These are phyloP conservation scores for Lindgomyces ingoldianus DNA, from an alignment of 495 filamentous ascomycete genomes.

Conservation along the genomic window DNA sequence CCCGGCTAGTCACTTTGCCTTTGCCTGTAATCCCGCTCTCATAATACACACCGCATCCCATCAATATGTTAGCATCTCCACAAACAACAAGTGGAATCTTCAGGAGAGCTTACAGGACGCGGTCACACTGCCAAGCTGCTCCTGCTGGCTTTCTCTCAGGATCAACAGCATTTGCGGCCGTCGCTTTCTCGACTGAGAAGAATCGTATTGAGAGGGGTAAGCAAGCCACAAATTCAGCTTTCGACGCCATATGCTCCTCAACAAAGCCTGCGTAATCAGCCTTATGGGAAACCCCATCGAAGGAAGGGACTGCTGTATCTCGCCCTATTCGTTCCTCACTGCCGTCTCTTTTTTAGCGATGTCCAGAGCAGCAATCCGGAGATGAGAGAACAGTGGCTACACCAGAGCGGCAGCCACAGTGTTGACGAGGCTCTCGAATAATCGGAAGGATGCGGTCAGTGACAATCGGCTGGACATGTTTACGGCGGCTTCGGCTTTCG, in stretches of 20 bases:
- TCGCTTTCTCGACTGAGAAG: too few relatives aligned
- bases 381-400: background rate
- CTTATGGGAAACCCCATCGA: too few relatives aligned
- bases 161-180: background rate
- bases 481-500: too few relatives aligned
- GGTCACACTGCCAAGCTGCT: background rate
- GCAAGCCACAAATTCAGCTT: background rate
- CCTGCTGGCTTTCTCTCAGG: background rate
- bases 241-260: background rate
- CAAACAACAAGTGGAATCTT: background rate
- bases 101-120: background rate
- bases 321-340: background rate
- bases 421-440: background rate
- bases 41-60: background rate
- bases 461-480: background rate
- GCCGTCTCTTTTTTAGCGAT: background rate
- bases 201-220: background rate
- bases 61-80: too few relatives aligned
- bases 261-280: background rate
- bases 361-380: background rate
- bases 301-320: too few relatives aligned
- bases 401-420: background rate
- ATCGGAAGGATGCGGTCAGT: background rate
- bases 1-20: slow-evolving; percentile 8
- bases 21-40: slow-evolving; percentile 7